Evolutionary conservation across 176 grass and related monocot species (phyloP).

Genomic region (Cenchrus fungigraminus): DNA sequence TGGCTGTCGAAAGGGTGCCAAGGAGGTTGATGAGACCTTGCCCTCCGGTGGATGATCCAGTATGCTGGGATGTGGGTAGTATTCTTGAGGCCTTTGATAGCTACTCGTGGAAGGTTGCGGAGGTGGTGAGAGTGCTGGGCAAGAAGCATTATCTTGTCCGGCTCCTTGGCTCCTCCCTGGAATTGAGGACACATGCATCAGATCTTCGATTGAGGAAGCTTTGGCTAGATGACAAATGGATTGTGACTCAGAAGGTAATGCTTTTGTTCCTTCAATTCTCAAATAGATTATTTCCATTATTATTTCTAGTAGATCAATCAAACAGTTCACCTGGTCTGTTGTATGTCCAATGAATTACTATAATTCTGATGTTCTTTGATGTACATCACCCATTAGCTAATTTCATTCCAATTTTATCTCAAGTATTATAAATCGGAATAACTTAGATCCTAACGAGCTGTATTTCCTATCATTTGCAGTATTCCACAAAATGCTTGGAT

Average conservation of each 20-base stretch:
- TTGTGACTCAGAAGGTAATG: slow-evolving; percentile 72
- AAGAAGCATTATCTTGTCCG: slow-evolving; percentile 58
- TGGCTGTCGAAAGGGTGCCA: slow-evolving; percentile 58
- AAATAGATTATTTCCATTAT: neutral
- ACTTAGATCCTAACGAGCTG: neutral
- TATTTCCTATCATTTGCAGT: slow-evolving; percentile 50
- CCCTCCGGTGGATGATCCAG: slow-evolving; percentile 11
- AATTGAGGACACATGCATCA: slow-evolving; percentile 49
- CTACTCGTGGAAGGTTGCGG: slow-evolving; percentile 73
- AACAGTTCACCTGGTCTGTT: slow-evolving; percentile 10
- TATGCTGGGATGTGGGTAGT: slow-evolving; percentile 52
- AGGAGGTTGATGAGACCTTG: slow-evolving; percentile 69
- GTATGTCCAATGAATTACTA: slow-evolving; percentile 17
- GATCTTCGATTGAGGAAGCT: slow-evolving; percentile 59
- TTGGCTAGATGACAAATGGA: slow-evolving; percentile 81
- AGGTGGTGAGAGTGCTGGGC: slow-evolving; percentile 51
- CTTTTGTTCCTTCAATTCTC: slow-evolving; percentile 38
- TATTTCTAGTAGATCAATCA: neutral
- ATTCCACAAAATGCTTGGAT: slow-evolving; percentile 47
- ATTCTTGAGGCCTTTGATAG: slow-evolving; percentile 74
- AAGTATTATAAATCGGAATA: neutral
- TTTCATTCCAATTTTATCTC: slow-evolving; percentile 3
- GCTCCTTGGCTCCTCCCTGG: slow-evolving; percentile 59
- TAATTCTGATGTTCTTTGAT: neutral
- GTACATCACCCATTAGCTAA: neutral